phyloP scores from a whole-genome alignment of 2,329 filamentous ascomycete species.

The Hymenotorrendiella dingleyae region DNA sequence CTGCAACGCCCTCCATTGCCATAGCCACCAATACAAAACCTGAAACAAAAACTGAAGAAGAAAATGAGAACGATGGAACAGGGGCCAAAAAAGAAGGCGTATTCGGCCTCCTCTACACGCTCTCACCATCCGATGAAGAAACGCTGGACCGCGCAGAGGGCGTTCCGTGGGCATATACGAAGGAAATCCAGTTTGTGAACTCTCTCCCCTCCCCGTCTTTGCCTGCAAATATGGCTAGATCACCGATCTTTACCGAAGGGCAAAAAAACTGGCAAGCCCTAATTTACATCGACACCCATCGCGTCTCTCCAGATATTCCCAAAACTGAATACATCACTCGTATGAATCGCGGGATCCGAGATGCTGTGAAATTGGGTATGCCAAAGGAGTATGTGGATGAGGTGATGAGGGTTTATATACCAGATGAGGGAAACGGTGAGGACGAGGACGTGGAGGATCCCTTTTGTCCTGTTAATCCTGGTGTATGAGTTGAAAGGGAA shows the following conservation, averaged over 20 bases:
- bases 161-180: conserved; percentile 55
- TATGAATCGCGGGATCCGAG: conserved; percentile 58
- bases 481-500: no score
- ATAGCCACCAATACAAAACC: no score
- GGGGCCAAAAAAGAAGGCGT: conserved; percentile 31
- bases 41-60: not conserved
- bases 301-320: conserved; percentile 36
- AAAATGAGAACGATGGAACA: not conserved
- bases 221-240: conserved; percentile 16
- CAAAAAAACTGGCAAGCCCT: conserved; percentile 44
- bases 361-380: conserved; percentile 50
- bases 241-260: no score
- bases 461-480: no score
- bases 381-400: conserved; percentile 40
- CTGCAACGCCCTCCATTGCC: no score
- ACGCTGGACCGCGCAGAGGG: conserved; percentile 54
- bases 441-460: no score
- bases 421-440: no score
- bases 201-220: conserved; percentile 29
- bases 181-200: conserved; percentile 51
- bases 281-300: conserved; percentile 52
- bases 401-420: conserved; percentile 15
- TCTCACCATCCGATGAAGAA: conserved; percentile 44
- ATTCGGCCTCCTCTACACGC: conserved; percentile 47
- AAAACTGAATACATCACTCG: conserved; percentile 53